These are phyloP conservation scores for Pseudozyma hubeiensis DNA, from an alignment of 1,284 basidiomycete species.

Conservation along the genomic window DNA sequence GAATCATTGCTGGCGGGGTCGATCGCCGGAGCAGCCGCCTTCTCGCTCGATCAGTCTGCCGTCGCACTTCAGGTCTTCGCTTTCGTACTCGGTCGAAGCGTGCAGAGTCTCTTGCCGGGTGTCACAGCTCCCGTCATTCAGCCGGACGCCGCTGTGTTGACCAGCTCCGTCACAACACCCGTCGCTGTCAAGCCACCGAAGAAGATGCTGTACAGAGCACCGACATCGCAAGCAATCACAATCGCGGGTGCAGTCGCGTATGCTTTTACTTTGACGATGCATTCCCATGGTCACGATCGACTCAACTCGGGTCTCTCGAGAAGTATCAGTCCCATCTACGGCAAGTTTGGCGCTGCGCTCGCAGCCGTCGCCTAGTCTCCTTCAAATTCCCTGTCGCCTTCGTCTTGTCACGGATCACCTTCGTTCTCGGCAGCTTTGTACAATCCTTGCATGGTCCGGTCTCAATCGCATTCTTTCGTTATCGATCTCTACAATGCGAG, in stretches of 20 bases:
- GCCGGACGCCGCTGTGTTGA: background rate
- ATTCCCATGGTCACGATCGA: conserved; percentile 1
- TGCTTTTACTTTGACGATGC: background rate
- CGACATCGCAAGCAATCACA: background rate
- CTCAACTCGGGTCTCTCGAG: conserved; percentile 1
- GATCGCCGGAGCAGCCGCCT: background rate
- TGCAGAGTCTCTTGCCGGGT: background rate
- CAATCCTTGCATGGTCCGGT: too few relatives aligned
- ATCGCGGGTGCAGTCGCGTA: background rate
- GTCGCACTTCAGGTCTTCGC: conserved; percentile 1
- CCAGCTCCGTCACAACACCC: background rate
- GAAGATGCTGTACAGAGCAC: background rate
- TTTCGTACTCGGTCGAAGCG: background rate
- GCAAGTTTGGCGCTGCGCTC: background rate
- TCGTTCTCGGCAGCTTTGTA: background rate
- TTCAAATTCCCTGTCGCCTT: background rate
- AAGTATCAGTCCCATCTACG: background rate
- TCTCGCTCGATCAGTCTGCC: background rate
- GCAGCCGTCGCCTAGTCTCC: background rate
- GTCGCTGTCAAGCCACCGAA: conserved; percentile 1
- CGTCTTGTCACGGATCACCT: background rate
- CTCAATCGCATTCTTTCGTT: too few relatives aligned
- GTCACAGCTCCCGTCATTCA: background rate
- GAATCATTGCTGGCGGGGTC: background rate
- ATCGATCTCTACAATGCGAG: too few relatives aligned